A percentile compares a stretch with the other conserved stretches of the same genome.
phyloP scores from a whole-genome alignment of 2,329 filamentous ascomycete genomes.

The Phyllosticta citriasiana region DNA sequence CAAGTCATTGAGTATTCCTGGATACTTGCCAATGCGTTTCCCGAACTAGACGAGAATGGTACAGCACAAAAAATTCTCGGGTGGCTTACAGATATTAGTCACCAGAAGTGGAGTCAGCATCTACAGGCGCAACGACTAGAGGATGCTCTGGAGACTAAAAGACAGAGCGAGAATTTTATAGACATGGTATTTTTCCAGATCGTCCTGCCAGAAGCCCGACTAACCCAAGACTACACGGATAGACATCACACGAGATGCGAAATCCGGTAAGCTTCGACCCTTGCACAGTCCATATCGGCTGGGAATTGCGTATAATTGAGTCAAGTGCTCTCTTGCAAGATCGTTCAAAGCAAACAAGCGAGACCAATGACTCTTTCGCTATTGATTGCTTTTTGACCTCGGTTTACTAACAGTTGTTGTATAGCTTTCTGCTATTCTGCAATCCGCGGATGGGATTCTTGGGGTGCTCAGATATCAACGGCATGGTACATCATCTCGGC shows the following conservation, averaged over 20 bases:
- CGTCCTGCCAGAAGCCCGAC: neutral
- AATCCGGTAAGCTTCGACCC: neutral
- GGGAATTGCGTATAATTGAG: too few species aligned
- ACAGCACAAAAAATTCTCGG: constrained; percentile 20
- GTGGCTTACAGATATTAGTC: constrained; percentile 25
- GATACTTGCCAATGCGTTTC: constrained; percentile 22
- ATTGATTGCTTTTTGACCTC: constrained; percentile 7
- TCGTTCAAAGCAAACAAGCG: neutral
- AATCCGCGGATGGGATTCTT: constrained; percentile 25
- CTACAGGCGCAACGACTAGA: constrained; percentile 21
- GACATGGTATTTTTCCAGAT: constrained; percentile 18
- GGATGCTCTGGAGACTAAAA: constrained; percentile 27
- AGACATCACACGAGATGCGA: constrained; percentile 9
- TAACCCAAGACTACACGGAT: neutral
- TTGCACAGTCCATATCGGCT: neutral
- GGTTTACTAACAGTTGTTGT: too few species aligned
- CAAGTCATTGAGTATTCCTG: constrained; percentile 13
- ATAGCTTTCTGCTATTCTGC: constrained; percentile 21
- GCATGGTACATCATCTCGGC: neutral
- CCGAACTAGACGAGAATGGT: constrained; percentile 21
- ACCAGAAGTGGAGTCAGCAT: constrained; percentile 23
- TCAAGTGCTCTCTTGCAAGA: too few species aligned
- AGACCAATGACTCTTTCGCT: neutral
- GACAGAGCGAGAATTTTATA: constrained; percentile 28
- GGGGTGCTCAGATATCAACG: constrained; percentile 9